Evolutionary conservation across 2,329 filamentous ascomycete genomes (phyloP).

Genomic region (Rosellinia necatrix): DNA sequence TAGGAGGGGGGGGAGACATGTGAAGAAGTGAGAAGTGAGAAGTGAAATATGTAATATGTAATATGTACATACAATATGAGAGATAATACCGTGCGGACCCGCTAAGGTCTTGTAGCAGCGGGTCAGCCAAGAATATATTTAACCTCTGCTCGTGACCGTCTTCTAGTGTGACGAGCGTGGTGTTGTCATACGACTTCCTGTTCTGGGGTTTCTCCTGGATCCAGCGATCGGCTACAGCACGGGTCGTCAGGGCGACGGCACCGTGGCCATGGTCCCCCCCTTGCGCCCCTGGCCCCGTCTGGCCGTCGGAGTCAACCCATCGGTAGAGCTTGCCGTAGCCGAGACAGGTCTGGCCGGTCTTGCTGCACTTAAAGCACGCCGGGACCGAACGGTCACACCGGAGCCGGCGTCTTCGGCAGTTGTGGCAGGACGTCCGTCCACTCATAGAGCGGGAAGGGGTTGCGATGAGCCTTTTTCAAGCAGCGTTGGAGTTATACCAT

Average conservation of each 20-base stretch:
- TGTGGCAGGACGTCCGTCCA: conserved; percentile 58
- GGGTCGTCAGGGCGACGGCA: conserved; percentile 12
- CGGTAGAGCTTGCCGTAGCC: conserved; percentile 65
- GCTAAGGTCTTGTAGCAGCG: conserved; percentile 59
- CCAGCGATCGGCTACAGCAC: conserved; percentile 19
- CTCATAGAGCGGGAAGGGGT: conserved; percentile 22
- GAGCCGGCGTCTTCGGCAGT: conserved; percentile 63
- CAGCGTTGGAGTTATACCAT: not conserved
- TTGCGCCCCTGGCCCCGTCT: conserved; percentile 50
- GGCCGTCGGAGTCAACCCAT: conserved; percentile 60
- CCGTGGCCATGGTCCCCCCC: conserved; percentile 38
- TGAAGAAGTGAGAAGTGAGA: not conserved
- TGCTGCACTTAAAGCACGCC: conserved; percentile 62
- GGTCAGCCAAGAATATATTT: conserved; percentile 51
- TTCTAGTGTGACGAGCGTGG: not conserved
- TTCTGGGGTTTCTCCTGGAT: conserved; percentile 16
- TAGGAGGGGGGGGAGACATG: too few species aligned
- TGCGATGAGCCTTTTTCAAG: not conserved
- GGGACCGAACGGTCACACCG: conserved; percentile 66
- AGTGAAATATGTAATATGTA: not conserved
- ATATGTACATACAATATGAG: conserved; percentile 55
- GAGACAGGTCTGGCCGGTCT: conserved; percentile 61
- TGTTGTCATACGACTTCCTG: not conserved
- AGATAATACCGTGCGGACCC: conserved; percentile 52
- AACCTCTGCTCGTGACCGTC: conserved; percentile 10